Conservation (phyloP, 177 flowering plant genomes). For the Vitis hybrid region DNA sequence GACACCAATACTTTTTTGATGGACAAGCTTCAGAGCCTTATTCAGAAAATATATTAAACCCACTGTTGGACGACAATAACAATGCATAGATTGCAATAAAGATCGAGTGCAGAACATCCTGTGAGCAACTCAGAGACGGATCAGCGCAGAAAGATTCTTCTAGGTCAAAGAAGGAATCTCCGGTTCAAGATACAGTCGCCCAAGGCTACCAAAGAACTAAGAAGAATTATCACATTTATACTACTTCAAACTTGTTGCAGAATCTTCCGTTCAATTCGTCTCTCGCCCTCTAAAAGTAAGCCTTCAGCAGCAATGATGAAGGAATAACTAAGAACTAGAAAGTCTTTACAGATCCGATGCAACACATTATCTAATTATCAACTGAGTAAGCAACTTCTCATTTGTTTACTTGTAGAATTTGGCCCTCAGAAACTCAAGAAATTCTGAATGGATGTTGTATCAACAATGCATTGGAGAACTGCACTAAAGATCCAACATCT, state of each 20-base stretch:
- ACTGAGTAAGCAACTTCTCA: constrained; percentile 23
- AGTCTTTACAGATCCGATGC: constrained; percentile 26
- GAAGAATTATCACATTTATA: constrained; percentile 15
- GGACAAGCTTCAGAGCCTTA: constrained; percentile 49
- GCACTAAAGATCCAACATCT: constrained; percentile 57
- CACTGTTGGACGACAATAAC: constrained; percentile 10
- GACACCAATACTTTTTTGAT: constrained; percentile 7
- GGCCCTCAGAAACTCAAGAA: constrained; percentile 43
- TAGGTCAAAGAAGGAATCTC: constrained; percentile 6
- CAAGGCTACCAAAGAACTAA: constrained; percentile 7
- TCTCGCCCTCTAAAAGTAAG: constrained; percentile 13
- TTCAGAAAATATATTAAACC: constrained; percentile 20
- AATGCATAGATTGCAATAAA: constrained; percentile 11
- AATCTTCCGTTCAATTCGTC: constrained; percentile 17
- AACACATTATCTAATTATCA: constrained; percentile 17
- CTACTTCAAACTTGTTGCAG: constrained; percentile 15
- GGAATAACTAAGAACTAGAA: constrained; percentile 21
- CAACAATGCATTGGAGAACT: constrained; percentile 45
- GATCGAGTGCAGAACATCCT: constrained; percentile 30
- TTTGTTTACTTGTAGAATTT: constrained; percentile 25
- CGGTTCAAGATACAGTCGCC: constrained; percentile 12
- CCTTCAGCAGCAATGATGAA: constrained; percentile 28
- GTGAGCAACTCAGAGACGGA: constrained; percentile 7
- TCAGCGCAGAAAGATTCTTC: constrained; percentile 13
- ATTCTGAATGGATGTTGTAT: constrained; percentile 38